Conservation (phyloP, 2,329 filamentous ascomycete species). For the Chrysoporthe cubensis region DNA sequence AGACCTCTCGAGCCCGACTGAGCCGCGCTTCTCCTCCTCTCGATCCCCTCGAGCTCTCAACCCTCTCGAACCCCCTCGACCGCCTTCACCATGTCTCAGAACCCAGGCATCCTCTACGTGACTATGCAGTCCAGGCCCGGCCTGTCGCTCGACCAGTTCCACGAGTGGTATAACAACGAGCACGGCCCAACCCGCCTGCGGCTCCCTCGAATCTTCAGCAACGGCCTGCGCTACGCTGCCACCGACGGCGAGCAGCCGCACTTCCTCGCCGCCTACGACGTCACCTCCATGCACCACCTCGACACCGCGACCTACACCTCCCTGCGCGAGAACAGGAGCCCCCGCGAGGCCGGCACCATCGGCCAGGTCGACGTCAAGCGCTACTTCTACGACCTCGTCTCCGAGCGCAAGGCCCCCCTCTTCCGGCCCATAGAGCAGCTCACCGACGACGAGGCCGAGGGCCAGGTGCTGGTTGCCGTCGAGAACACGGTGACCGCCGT, state of each 20-base stretch:
- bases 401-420: slow-evolving; percentile 56
- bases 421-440: slow-evolving; percentile 65
- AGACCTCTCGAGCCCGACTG: background rate
- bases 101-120: slow-evolving; percentile 77
- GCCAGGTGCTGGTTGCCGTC: slow-evolving; percentile 65
- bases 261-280: slow-evolving; percentile 82
- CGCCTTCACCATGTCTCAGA: slow-evolving; percentile 33
- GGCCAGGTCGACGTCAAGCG: slow-evolving; percentile 67
- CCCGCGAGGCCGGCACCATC: slow-evolving; percentile 58
- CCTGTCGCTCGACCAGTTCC: slow-evolving; percentile 71
- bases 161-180: slow-evolving; percentile 95
- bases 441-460: slow-evolving; percentile 60
- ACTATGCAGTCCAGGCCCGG: slow-evolving; percentile 79
- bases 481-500: slow-evolving; percentile 57
- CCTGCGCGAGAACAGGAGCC: slow-evolving; percentile 61
- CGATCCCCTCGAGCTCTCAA: background rate
- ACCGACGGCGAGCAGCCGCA: slow-evolving; percentile 65
- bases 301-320: slow-evolving; percentile 70
- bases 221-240: slow-evolving; percentile 79
- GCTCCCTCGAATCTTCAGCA: slow-evolving; percentile 71
- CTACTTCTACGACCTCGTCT: slow-evolving; percentile 70
- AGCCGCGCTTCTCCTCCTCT: background rate
- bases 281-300: slow-evolving; percentile 73
- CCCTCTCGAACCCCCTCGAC: background rate
- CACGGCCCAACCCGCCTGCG: slow-evolving; percentile 82